phyloP scores from a whole-genome alignment of 768 basidiomycete species.

The Naganishia friedmannii region DNA sequence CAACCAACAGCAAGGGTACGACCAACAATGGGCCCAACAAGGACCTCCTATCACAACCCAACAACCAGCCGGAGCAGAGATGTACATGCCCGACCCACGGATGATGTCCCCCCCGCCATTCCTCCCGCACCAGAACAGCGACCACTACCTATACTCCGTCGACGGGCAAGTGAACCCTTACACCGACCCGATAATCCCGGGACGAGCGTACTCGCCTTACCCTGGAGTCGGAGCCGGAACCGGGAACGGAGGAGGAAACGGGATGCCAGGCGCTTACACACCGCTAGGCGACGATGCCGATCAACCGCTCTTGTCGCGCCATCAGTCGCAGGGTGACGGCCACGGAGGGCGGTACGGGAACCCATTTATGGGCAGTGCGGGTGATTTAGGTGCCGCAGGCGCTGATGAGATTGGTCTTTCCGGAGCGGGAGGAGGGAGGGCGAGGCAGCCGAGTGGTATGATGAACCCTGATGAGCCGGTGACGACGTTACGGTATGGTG shows the following conservation, averaged over 20 bases:
- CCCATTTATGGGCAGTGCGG: conserved; percentile 18
- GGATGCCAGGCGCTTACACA: conserved; percentile 10
- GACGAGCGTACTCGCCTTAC: conserved; percentile 22
- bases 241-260: not conserved
- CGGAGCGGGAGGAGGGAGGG: not conserved
- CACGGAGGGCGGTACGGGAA: conserved; percentile 23
- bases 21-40: conserved; percentile 5
- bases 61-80: conserved; percentile 22
- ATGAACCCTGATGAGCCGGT: conserved; percentile 42
- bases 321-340: not conserved
- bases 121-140: conserved; percentile 18
- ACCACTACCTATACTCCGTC: conserved; percentile 8
- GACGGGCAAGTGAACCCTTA: conserved; percentile 22
- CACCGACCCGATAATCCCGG: not conserved
- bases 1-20: conserved; percentile 11
- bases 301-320: conserved; percentile 21
- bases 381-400: not conserved
- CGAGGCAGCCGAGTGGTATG: conserved; percentile 1
- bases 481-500: conserved; percentile 68
- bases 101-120: conserved; percentile 28
- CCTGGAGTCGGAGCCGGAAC: not conserved
- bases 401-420: not conserved
- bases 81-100: conserved; percentile 30
- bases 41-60: conserved; percentile 24
- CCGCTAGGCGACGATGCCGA: conserved; percentile 26